These are phyloP conservation scores for Lagerstroemia speciosa DNA, from an alignment of 345 rosid genomes.

Conservation along the genomic window DNA sequence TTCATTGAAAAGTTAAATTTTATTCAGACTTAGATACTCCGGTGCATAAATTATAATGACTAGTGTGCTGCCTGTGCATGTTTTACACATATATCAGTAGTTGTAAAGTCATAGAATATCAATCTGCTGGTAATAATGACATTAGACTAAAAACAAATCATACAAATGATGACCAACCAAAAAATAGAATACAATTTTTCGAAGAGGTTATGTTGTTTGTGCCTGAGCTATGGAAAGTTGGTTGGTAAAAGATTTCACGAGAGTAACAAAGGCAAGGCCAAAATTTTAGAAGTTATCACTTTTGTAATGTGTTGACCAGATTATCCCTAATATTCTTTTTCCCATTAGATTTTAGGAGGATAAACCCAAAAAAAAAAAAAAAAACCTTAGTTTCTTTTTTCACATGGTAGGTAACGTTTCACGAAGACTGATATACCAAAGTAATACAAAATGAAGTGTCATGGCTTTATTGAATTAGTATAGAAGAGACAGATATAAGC, in stretches of 20 bases:
- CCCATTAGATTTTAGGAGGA: too few species aligned
- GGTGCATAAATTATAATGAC: neutral
- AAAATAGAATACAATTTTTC: too few species aligned
- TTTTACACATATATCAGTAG: neutral
- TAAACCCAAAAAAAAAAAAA: too few species aligned
- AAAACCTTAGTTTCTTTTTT: too few species aligned
- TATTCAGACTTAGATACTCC: neutral
- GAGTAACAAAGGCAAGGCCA: neutral
- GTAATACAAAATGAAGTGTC: neutral
- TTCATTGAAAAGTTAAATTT: neutral
- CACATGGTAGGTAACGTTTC: too few species aligned
- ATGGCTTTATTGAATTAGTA: neutral
- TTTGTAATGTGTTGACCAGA: too few species aligned
- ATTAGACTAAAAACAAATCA: too few species aligned
- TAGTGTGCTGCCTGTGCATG: neutral
- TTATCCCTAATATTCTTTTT: too few species aligned
- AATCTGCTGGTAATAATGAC: neutral
- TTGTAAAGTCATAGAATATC: neutral
- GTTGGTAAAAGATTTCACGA: neutral
- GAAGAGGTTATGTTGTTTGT: neutral
- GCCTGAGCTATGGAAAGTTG: neutral
- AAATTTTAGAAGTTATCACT: neutral
- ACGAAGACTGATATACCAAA: neutral
- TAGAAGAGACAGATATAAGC: neutral
- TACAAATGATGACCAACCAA: too few species aligned